A percentile compares a stretch with the other conserved stretches of the same genome.
phyloP scores from a whole-genome alignment of 176 grass and related monocot species.

The Eragrostis curvula region DNA sequence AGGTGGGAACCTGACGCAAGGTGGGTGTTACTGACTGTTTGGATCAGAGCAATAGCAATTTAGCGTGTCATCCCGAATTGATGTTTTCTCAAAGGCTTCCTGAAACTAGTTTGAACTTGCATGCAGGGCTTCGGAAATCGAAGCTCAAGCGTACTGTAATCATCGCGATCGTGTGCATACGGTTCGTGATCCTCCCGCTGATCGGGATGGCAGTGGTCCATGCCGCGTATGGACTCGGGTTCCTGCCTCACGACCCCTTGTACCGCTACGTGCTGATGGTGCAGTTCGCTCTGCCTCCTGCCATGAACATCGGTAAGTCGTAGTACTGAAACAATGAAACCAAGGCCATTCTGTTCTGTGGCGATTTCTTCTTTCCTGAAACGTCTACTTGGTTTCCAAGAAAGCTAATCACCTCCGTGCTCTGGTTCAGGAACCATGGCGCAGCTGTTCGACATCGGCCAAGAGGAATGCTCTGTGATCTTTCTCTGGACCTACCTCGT shows the following conservation, averaged over 20 bases:
- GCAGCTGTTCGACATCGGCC: conserved; percentile 70
- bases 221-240: conserved; percentile 57
- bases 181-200: conserved; percentile 66
- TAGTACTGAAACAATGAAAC: background rate
- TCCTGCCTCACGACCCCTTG: conserved; percentile 69
- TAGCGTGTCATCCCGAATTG: background rate
- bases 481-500: conserved; percentile 72
- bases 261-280: conserved; percentile 88
- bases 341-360: background rate
- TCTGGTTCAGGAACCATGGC: conserved; percentile 73
- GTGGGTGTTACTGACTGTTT: no score
- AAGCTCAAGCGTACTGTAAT: conserved; percentile 53
- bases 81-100: no score
- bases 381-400: background rate
- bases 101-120: background rate
- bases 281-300: conserved; percentile 84
- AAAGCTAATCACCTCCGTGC: background rate
- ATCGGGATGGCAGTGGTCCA: conserved; percentile 69
- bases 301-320: conserved; percentile 80
- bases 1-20: no score
- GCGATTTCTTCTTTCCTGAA: background rate
- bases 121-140: conserved; percentile 68
- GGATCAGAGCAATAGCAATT: background rate
- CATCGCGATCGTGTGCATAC: conserved; percentile 60
- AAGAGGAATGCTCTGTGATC: conserved; percentile 87